phyloP scores from a whole-genome alignment of 1,139 yeast genomes.

The Nakaseomyces sp. region DNA sequence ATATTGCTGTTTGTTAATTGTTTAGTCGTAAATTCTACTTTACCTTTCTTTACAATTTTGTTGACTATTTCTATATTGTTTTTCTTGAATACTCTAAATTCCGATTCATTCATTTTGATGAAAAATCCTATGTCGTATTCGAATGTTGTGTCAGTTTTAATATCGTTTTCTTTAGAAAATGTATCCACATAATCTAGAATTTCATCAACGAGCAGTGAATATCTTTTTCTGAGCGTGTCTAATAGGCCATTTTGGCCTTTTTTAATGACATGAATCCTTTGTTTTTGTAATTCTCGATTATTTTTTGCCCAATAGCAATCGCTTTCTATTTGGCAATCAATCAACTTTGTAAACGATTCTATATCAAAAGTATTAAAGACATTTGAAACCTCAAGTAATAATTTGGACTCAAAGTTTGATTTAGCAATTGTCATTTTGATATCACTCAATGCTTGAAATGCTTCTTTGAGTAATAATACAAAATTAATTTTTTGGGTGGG shows the following conservation, averaged over 20 bases:
- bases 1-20: conserved; percentile 37
- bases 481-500: conserved; percentile 36
- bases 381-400: background rate
- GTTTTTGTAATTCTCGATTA: conserved; percentile 37
- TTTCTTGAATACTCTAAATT: conserved; percentile 21
- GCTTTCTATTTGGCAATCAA: conserved; percentile 32
- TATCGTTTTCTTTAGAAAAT: conserved; percentile 21
- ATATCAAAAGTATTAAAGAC: background rate
- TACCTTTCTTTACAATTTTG: conserved; percentile 27
- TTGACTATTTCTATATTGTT: conserved; percentile 32
- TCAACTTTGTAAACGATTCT: conserved; percentile 18
- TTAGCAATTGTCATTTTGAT: background rate
- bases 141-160: conserved; percentile 31
- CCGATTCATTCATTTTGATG: background rate
- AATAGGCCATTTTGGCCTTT: conserved; percentile 40
- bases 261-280: conserved; percentile 38
- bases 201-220: conserved; percentile 35
- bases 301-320: conserved; percentile 38
- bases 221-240: conserved; percentile 38
- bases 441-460: conserved; percentile 19
- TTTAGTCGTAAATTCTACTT: conserved; percentile 37
- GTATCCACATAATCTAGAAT: conserved; percentile 26
- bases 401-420: background rate
- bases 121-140: conserved; percentile 35
- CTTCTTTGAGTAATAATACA: conserved; percentile 33